A percentile compares a stretch with the other conserved stretches of the same genome.
Conservation (phyloP, 1,139 yeast species). For the Blastobotrys petasosporus region DNA sequence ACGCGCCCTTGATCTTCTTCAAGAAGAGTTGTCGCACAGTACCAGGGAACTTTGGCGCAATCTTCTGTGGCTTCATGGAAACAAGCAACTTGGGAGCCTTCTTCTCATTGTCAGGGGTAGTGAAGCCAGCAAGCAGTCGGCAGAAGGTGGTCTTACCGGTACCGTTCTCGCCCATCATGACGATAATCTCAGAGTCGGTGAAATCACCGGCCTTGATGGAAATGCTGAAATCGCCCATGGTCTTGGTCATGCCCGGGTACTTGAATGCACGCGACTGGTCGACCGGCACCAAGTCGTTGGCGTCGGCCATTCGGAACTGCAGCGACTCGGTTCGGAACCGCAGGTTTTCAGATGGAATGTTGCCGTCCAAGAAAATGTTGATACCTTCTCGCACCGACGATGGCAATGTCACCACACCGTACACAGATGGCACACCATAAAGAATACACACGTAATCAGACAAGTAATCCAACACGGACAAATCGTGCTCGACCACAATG, state of each 20-base stretch:
- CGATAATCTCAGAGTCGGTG: conserved; percentile 93
- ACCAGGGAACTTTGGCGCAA: conserved; percentile 97
- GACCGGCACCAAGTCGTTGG: conserved; percentile 60
- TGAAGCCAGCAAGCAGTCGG: conserved; percentile 87
- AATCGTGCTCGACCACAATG: conserved; percentile 97
- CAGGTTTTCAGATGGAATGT: conserved; percentile 92
- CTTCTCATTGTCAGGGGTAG: conserved; percentile 73
- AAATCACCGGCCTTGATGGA: conserved; percentile 80
- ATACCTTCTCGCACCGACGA: conserved; percentile 97
- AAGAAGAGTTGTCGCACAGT: conserved; percentile 96
- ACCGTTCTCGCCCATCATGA: conserved; percentile 99
- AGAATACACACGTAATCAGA: conserved; percentile 94
- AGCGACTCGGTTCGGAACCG: conserved; percentile 93
- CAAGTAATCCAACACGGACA: conserved; percentile 91
- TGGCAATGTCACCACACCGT: conserved; percentile 96
- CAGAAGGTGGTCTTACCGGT: conserved; percentile 98
- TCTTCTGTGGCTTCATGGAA: conserved; percentile 97
- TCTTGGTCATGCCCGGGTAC: conserved; percentile 79
- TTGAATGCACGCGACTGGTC: conserved; percentile 74
- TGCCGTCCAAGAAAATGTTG: conserved; percentile 95
- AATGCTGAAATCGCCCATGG: conserved; percentile 93
- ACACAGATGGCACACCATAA: conserved; percentile 96
- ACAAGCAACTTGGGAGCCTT: conserved; percentile 84
- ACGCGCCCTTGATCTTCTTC: conserved; percentile 90
- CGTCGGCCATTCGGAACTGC: conserved; percentile 92